These are phyloP conservation scores for Monosporascus sp. DNA, from an alignment of 2,329 filamentous ascomycete genomes.

Conservation along the genomic window DNA sequence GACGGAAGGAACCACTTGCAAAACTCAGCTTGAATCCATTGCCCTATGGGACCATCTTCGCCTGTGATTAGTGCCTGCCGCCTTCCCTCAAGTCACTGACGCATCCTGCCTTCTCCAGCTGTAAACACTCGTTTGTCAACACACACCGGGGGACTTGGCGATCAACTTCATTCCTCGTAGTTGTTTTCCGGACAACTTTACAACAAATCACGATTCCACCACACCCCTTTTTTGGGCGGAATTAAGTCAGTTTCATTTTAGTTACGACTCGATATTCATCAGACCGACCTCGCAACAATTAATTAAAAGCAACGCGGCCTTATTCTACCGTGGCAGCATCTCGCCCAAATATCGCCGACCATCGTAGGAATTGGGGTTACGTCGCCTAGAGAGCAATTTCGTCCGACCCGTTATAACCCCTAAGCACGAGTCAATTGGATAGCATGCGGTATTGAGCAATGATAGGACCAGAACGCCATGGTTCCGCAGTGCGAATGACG, in stretches of 20 bases:
- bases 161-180: neutral
- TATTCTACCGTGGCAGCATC: slow-evolving; percentile 10
- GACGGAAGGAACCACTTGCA: neutral
- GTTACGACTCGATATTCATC: slow-evolving; percentile 22
- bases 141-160: slow-evolving; percentile 7
- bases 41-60: slow-evolving; percentile 10
- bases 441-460: slow-evolving; percentile 22
- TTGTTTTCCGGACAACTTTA: slow-evolving; percentile 6
- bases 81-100: slow-evolving; percentile 3
- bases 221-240: slow-evolving; percentile 14
- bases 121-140: slow-evolving; percentile 25
- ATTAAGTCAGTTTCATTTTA: slow-evolving; percentile 16
- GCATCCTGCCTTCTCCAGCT: slow-evolving; percentile 24
- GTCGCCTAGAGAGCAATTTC: neutral
- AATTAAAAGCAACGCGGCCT: slow-evolving; percentile 14
- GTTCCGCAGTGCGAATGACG: slow-evolving; percentile 15
- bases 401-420: neutral
- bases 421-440: slow-evolving; percentile 5
- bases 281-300: slow-evolving; percentile 10
- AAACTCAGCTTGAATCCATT: neutral
- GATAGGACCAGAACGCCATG: slow-evolving; percentile 21
- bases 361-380: neutral
- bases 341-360: slow-evolving; percentile 3
- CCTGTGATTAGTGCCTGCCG: slow-evolving; percentile 9
- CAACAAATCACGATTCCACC: slow-evolving; percentile 14